Base-by-base conservation (phyloP, 139 green algal genomes). In the Chlamydomonas asymmetrica region DNA sequence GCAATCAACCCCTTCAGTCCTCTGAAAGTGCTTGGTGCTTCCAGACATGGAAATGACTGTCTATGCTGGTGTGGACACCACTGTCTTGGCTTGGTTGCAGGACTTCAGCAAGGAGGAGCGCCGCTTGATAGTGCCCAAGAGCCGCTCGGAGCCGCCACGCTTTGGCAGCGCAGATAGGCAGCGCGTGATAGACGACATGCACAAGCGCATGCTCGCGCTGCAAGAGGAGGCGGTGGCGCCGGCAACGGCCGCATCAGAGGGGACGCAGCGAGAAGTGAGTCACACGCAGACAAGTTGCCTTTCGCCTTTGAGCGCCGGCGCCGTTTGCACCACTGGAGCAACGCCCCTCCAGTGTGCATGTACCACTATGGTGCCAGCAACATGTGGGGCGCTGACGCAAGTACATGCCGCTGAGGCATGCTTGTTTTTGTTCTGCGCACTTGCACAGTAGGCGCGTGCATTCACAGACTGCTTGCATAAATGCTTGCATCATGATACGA, bases 61-160 rank as follows among this genome's bases (percentile, higher is more conserved):
- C 43, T 23, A 67, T 20, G 43, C 27, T 67, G 18, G 27, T 67
- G 13, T 27, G 13, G 31, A 49, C 31, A 43, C 61, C n/a, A n/a
- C 59, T 59, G 1, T 20, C 43, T 7, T 23, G 1, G 50, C 32
- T 27, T 2, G 31, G 31, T 22, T 69, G 61, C 86, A 92, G 88
- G 92, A 99, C 68, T 95, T 88, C 66, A 81, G 88, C 23, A 88
- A 90, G 27, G 92, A 97, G 3, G 92, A 94, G 81, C 83, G 92
- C 29, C 76, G 78, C 5, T 67, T 78, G 50, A 76, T 98, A 66
- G 95, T 93, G 8, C 57, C 66, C 4, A 90, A 90, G 52, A 91
- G 90, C 0, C 82, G 88, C 2, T 4, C 39, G 4, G 71, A 75
- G 1, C 57, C 84, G 25, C 94, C 94, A 4, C 78, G 72, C 34